Evolutionary conservation across 2,329 filamentous ascomycete species (phyloP), one percentile per base, ranked within the genome.

Genomic region (Monosporascus sp.): DNA sequence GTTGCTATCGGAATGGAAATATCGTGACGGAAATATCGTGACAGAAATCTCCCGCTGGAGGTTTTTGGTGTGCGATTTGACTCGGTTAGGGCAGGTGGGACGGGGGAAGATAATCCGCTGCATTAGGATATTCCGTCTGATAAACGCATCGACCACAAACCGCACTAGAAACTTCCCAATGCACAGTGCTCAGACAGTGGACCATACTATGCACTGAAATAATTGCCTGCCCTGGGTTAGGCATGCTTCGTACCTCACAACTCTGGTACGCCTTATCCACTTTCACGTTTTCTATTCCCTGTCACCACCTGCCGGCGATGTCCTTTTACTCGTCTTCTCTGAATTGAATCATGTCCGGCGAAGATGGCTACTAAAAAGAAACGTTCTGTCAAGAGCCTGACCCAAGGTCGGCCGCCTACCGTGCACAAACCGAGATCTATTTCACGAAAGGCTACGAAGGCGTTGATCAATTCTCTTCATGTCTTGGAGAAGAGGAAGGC

Each of bases 401-500:
- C 77, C 35, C 72, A 74, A 22, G 79, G 83, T 15, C 77, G 84
- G n/a, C 80, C 81, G 3, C 84, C 84, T 9, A 77, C 75, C 1
- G 68, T 74, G 37, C 79, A 78, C 57, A 72, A 76, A 20, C 70
- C 73, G 8, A 77, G 75, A 57, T 80, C 83, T 6, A 84, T 88
- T 62, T 84, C 85, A 3, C 79, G 84, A 55, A 87, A 83, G 66
- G 79, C 83, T 26, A 86, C 83, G 45, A 79, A 84, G 62, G 72
- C 75, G 31, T 73, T 88, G 57, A 88, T 88, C 70, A 85, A 86
- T 66, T 76, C 75, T 43, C 82, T 85, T 57, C 85, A 88, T 64
- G 79, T 83, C 44, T 69, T 88, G 31, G 80, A 87, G 63, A 88
- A 88, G 68, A 75, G 77, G 57, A 78, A 78, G 50, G 75, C 74